Evolutionary conservation across 768 basidiomycete species (phyloP), one percentile per base, ranked within the genome.

Genomic region (Hypholoma sublateritium): DNA sequence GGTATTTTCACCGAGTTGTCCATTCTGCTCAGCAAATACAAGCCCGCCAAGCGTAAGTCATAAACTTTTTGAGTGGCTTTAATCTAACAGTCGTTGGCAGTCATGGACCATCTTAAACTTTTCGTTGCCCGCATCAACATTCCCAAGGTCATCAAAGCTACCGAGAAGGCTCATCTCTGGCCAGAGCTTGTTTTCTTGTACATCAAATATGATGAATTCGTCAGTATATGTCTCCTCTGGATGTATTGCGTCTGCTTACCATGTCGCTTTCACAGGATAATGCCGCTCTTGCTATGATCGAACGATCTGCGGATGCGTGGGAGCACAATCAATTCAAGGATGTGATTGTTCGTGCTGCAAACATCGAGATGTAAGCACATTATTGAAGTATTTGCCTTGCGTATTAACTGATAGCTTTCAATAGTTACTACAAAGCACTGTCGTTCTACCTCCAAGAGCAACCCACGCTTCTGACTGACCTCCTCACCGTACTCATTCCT

Each of bases 301-400:
- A 99, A 71, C 89, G 95, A 17, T 92, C 97, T 1, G 84, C 93
- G n/a, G 94, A 97, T 72, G 94, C 95, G 48, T 99, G 95, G 95
- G 97, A 99, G 56, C 97, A 99, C 77, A 95, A 93, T 67, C 96
- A 98, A 72, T 99, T 99, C 87, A 98, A 98, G 81, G 97, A 98
- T 64, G 88, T 97, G 56, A 83, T 97, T 54, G 92, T 98, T 67
- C 91, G 95, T 58, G 95, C 91, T 19, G 96, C 97, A 47, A 99
- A 99, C 67, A 85, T 98, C 59, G 97, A 99, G 76, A 98, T 99
- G 91, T 91, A 71, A 58, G 85, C 63, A 22, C 25, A 11, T 53
- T 49, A 36, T 32, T 57, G 39, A 5, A 19, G 5, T 32, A 19
- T 14, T 21, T 16, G 4, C 14, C 5, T 14, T 1, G 6, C 37